Evolutionary conservation across 1,284 basidiomycete genomes (phyloP), one percentile per base, ranked within the genome.

Genomic region (Cutaneotrichosporon arboriforme): DNA sequence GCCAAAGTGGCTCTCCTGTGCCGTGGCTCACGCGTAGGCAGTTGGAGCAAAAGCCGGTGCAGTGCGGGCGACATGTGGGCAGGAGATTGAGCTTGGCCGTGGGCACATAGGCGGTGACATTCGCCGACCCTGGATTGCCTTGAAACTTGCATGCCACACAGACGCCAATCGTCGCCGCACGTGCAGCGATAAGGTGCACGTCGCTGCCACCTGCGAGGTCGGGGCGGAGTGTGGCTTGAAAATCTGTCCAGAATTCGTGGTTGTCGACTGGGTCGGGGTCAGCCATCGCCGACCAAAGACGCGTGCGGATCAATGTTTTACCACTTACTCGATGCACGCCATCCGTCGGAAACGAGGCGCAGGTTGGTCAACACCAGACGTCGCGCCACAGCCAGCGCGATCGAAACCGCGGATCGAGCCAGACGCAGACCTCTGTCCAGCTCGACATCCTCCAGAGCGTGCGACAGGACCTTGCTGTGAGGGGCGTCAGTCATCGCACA

Each of bases 171-270:
- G 54, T 53, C 3, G 17, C 33, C 4, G 7, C 10, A 14, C 46
- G 54, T 7, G 51, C 52, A 4, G 26, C 10, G n/a, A 14, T 38
- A 54, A 55, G 33, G 21, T 48, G 23, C 31, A 14, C 21, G n/a
- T 26, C 33, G 31, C 17, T 10, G 38, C 37, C n/a, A 22, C 20
- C 12, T 8, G 34, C 17, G n/a, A 40, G 10, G 18, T 52, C 53
- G 18, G 57, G 45, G 9, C 44, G 42, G 15, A 59, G n/a, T 10
- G 31, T 9, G 26, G 38, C 21, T 14, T 48, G 46, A 42, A 59
- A 65, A 13, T 49, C 17, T 21, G 54, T 31, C 66, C 66, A 68
- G 49, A 68, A 68, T 3, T 63, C 49, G 39, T 65, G 62, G 13
- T 57, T 54, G 57, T 67, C 57, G 58, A 64, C 65, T 67, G 39